A percentile compares a stretch with the other conserved stretches of the same genome.
Evolutionary conservation across 2,329 filamentous ascomycete species (phyloP).

Genomic region (Penicillium janthinellum): DNA sequence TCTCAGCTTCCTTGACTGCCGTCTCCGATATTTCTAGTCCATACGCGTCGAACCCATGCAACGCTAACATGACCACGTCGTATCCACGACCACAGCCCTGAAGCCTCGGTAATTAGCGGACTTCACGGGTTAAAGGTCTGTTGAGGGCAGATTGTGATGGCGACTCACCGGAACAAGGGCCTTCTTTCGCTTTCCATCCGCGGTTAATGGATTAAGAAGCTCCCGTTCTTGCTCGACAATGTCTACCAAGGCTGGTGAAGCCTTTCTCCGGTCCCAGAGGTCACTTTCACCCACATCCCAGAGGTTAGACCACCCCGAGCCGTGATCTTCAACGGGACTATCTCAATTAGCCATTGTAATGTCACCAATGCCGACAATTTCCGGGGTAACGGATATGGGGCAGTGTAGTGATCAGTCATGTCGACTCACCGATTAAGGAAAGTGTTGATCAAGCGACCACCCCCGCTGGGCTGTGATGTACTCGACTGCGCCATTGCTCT

Average conservation of each 20-base stretch:
- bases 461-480: not conserved
- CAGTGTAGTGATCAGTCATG: not conserved
- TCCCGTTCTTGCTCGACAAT: constrained; percentile 27
- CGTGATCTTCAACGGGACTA: constrained; percentile 11
- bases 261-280: constrained; percentile 36
- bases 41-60: constrained; percentile 36
- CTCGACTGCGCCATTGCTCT: not conserved
- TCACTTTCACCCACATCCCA: constrained; percentile 28
- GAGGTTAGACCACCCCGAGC: constrained; percentile 11
- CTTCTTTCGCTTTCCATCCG: constrained; percentile 25
- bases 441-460: constrained; percentile 2
- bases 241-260: constrained; percentile 35
- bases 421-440: constrained; percentile 6
- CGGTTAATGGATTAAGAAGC: constrained; percentile 21
- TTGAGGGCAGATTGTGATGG: not conserved
- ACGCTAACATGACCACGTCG: constrained; percentile 35
- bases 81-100: constrained; percentile 40
- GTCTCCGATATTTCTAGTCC: constrained; percentile 35
- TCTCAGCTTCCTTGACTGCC: constrained; percentile 24
- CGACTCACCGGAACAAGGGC: constrained; percentile 33
- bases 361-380: not conserved
- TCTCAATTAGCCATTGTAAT: not conserved
- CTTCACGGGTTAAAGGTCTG: not conserved
- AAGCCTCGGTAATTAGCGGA: not conserved
- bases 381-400: not conserved